Base-by-base conservation (phyloP, 2,329 filamentous ascomycete genomes). In the Boeremia lycopersici region DNA sequence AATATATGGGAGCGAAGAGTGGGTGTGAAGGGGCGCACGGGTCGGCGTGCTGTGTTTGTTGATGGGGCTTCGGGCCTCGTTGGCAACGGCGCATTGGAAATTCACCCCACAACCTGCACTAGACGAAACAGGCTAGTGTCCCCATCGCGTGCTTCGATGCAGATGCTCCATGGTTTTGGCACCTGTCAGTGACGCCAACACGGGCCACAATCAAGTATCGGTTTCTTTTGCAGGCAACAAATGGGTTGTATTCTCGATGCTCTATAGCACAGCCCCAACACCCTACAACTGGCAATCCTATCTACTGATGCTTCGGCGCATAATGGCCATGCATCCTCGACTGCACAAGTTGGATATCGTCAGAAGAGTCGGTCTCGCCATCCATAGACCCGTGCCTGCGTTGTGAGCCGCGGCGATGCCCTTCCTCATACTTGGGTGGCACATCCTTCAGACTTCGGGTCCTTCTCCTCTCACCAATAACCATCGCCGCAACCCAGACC, bases 401-500 rank as follows among this genome's bases (percentile, higher is more conserved):
- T 28, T 26, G 28, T 29, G 35, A 36, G 13, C 31, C 23, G 15
- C 29, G 12, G 10, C 36, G 31, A 13, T 7, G 17, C 6, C 35
- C 15, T 23, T 46, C 15, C 23, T 34, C 45, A 41, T 63, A 60
- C 53, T 70, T 70, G 4, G 62, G 61, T 13, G 61, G 59, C 17
- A 30, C 26, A 19, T 48, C 46, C 0, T 28, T 33, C 11, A 42
- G 15, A 25, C 19, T 46, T 23, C 26, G 45, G 43, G 34, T 26
- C 49, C 65, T 72, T 48, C 57, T 62, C 30, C 52, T 61, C 63
- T 73, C 69, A 4, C 72, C 71, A 44, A 70, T 38, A 7, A 73
- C 34, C 2, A 58, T 60, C 1, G 70, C 63, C n/a, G 60, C 70
- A 19, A 72, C 65, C 70, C 69, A 73, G 0, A 38, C 60, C 31